Base-by-base conservation (phyloP, 2,329 filamentous ascomycete species). In the Setomelanomma holmii region DNA sequence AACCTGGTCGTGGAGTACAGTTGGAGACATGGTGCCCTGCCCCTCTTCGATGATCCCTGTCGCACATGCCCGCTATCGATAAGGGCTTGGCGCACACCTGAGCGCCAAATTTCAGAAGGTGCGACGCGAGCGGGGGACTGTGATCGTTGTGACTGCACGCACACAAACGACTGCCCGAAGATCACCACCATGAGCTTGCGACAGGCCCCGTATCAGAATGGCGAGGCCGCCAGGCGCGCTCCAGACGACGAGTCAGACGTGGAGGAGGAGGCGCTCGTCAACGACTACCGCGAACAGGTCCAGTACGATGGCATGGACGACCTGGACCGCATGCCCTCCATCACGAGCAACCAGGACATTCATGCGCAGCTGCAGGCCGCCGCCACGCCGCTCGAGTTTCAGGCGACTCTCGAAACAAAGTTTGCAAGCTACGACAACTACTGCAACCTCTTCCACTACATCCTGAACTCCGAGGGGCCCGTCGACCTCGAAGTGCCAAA, bases 341-440 rank as follows among this genome's bases (percentile, higher is more conserved):
- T 78, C 68, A 86, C 84, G 68, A 89, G 91, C 77, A 83, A 86
- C 73, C 91, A 96, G 77, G 95, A 98, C 74, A 91, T 99, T 70
- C 93, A 98, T 80, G 89, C 91, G 59, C 90, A 95, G 76, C 84
- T 99, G 60, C 88, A 88, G 61, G 91, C 93, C 63, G 95, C 95
- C 54, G 95, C 95, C 61, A 93, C 95, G 71, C 95, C 95, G 45
- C 84, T 99, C 64, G 95, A 99, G 76, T 98, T 96, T 78, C 92
- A 95, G 73, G 95, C 95, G 41, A 91, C 93, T 27, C 85, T 99
- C 50, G 95, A 98, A 79, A 90, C 91, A 77, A 98, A 98, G 82
- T 97, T 98, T 81, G 89, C 91, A 77, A 97, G 93, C 82, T 99
- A 99, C 84, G 95, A 99, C 81, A 91, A 91, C 76, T 99, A 99